Conservation (phyloP, 2,329 filamentous ascomycete species). For the Aspergillus puulaauensis region DNA sequence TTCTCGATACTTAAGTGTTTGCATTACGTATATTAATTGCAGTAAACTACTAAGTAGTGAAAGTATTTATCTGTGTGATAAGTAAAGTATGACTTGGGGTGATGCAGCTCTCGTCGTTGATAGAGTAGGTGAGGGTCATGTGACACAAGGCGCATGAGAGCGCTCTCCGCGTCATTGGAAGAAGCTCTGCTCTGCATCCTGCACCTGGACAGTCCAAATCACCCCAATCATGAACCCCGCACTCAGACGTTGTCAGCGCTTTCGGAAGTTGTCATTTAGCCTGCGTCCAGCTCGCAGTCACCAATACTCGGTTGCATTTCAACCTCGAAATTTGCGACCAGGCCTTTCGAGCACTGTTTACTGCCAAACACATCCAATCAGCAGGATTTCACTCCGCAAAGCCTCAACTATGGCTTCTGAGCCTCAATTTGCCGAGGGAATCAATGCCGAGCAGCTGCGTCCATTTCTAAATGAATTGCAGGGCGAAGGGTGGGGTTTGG, state of each 20-base stretch:
- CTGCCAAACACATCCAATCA: background rate
- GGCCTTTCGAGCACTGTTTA: background rate
- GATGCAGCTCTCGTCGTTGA: too few relatives aligned
- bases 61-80: background rate
- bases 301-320: background rate
- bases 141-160: background rate
- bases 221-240: conserved; percentile 3
- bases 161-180: background rate
- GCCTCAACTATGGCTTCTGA: conserved; percentile 20
- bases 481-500: conserved; percentile 33
- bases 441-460: conserved; percentile 26
- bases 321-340: background rate
- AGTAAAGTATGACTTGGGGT: too few relatives aligned
- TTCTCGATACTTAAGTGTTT: background rate
- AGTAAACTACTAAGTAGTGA: background rate
- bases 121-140: background rate
- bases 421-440: conserved; percentile 30
- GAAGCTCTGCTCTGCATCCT: background rate
- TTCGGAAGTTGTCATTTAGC: background rate
- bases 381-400: conserved; percentile 12
- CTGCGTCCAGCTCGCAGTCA: background rate
- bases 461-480: conserved; percentile 25
- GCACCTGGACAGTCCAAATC: background rate
- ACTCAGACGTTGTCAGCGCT: background rate
- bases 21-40: background rate